Base-by-base conservation (phyloP, 345 rosid genomes). In the Excoecaria agallocha region DNA sequence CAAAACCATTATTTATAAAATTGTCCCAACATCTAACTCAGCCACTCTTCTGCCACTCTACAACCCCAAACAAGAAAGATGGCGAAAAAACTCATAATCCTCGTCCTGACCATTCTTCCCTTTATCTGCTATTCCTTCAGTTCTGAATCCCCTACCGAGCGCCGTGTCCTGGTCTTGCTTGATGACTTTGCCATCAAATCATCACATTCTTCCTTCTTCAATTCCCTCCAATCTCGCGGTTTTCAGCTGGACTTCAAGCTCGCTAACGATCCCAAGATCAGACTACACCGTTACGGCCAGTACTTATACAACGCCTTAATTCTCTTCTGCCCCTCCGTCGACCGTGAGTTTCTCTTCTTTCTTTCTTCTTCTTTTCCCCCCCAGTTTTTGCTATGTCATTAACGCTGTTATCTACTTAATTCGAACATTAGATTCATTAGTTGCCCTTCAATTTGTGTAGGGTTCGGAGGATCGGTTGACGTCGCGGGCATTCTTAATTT, bases 151-250 rank as follows among this genome's bases (percentile, higher is more conserved):
- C 86, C 86, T 25, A 78, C 81, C 30, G 86, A 83, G 72, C 88
- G 88, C 60, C 85, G 89, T 35, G 78, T 88, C 59, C 73, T 89
- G 19, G 90, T 88, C 19, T 69, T 90, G 13, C 84, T 88, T 50
- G 94, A 90, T 64, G 90, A 90, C 69, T 74, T 84, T 48, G 82
- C 94, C 16, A 78, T 88, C 69, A 86, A 83, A 77, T 87, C 90
- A 39, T 85, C 90, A 22, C 91, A 87, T 78, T 87, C 94, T 49
- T 71, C 88, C 70, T 90, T 84, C 87, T 90, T 90, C 75, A 78
- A 64, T 75, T 83, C 89, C 55, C 88, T 90, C 72, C 81, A 77
- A 57, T 84, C 88, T 57, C 85, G 89, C 59, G 86, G 88, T 55
- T 86, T 84, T 63, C 74, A 82, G 66, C 86, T 90, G 41, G 87